Evolutionary conservation across 306 rosid species (phyloP), one percentile per base, ranked within the genome.

Genomic region (Castanopsis chinensis): DNA sequence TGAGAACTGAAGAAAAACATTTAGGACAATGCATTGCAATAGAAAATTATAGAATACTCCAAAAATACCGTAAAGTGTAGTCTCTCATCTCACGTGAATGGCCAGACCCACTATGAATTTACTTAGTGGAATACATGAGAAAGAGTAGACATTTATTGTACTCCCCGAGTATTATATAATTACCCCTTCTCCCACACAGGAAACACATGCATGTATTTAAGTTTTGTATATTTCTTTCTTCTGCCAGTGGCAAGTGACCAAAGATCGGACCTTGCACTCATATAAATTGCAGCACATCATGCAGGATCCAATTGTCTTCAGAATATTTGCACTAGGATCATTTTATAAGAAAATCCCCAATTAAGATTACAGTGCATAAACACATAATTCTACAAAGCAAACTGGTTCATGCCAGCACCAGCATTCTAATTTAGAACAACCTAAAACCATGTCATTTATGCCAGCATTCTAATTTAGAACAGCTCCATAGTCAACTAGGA

Each of bases 381-480:
- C 43, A 76, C 41, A 61, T 2, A 73, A 55, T 76, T 83, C 53
- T 74, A 51, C 73, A 11, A 0, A 49, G 73, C 65, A 45, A 52
- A 64, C 51, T 12, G 63, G 78, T 84, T 59, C 20, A 73, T 35
- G 75, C 79, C 73, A 53, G 45, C 18, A 67, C 67, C 8, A 45
- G 61, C 80, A 81, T 27, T 72, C 77, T 72, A 72, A 71, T 60
- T 72, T 73, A 73, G 75, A 73, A 80, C 51, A 84, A 71, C 81
- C 80, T 56, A 83, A 71, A 80, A 67, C 52, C 52, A 67, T n/a
- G 72, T 35, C 74, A 57, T 19, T 79, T 75, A 79, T 52, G 56
- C 76, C 25, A 45, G 61, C 80, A 81, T 27, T 72, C 77, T 72
- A 72, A 67, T 60, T 72, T 73, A 67, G 72, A 61, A 80, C 55